phyloP scores from a whole-genome alignment of 2,329 filamentous ascomycete species.

The Penicillium corylophilum region DNA sequence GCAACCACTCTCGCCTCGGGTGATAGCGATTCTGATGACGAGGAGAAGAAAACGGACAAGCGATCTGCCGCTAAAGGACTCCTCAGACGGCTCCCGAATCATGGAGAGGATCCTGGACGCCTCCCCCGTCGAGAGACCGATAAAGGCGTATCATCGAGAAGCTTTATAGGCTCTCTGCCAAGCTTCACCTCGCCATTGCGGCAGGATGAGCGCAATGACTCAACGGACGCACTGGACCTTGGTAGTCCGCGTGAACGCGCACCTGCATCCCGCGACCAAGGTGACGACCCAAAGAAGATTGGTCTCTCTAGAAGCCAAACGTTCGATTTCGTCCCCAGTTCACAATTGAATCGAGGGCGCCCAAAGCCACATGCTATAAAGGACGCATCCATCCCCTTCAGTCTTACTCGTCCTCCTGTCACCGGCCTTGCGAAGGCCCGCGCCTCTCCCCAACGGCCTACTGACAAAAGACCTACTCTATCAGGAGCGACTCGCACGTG shows the following conservation, averaged over 20 bases:
- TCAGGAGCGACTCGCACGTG: constrained; percentile 52
- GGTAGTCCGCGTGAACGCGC: constrained; percentile 14
- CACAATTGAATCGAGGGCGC: constrained; percentile 23
- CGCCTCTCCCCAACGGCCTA: constrained; percentile 26
- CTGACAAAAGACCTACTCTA: constrained; percentile 35
- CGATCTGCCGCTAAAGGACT: constrained; percentile 27
- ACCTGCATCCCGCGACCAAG: constrained; percentile 9
- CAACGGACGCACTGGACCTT: constrained; percentile 23
- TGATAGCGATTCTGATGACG: constrained; percentile 48
- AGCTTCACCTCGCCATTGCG: constrained; percentile 52
- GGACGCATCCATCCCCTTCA: constrained; percentile 30
- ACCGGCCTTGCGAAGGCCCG: constrained; percentile 47
- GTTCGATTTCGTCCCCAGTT: constrained; percentile 33
- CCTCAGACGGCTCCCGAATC: constrained; percentile 34
- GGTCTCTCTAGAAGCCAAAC: constrained; percentile 18
- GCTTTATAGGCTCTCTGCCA: constrained; percentile 49
- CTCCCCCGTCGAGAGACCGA: constrained; percentile 36
- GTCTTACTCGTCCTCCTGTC: constrained; percentile 41
- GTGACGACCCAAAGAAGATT: constrained; percentile 10
- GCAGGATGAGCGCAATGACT: constrained; percentile 35
- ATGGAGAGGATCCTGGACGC: constrained; percentile 35
- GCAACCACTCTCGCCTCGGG: constrained; percentile 48
- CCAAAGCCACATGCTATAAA: constrained; percentile 27
- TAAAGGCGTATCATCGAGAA: constrained; percentile 34
- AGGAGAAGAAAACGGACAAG: constrained; percentile 36